A percentile compares a stretch with the other conserved stretches of the same genome.
Conservation (phyloP, 257 asterid species). For the Solanum appendiculatum region DNA sequence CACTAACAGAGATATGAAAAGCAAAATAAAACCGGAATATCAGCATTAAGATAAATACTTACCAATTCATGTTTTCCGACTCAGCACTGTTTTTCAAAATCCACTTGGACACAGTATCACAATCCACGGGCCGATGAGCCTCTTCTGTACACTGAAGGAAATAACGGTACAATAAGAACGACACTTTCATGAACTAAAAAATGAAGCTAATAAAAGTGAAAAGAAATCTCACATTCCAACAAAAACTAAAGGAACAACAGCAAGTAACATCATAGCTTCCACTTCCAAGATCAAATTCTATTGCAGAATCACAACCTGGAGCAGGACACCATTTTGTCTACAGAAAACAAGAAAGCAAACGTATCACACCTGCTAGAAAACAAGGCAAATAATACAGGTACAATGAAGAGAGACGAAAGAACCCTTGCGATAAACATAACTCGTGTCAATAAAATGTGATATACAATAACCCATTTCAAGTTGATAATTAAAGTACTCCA, state of each 20-base stretch:
- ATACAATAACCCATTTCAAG: background rate
- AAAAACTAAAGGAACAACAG: slow-evolving; percentile 81
- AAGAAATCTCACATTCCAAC: slow-evolving; percentile 86
- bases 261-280: slow-evolving; percentile 93
- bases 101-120: slow-evolving; percentile 92
- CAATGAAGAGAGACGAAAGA: background rate
- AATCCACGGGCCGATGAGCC: slow-evolving; percentile 98
- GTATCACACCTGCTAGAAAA: background rate
- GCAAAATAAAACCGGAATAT: background rate
- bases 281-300: slow-evolving; percentile 85
- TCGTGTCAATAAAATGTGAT: background rate
- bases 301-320: slow-evolving; percentile 94
- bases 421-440: background rate
- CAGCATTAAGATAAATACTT: background rate
- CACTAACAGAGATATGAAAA: background rate
- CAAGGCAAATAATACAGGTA: background rate
- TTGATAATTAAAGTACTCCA: background rate
- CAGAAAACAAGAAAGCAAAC: background rate
- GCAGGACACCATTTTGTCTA: slow-evolving; percentile 99
- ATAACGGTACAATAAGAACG: slow-evolving; percentile 8
- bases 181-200: slow-evolving; percentile 2
- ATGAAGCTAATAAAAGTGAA: slow-evolving; percentile 5
- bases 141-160: slow-evolving; percentile 84
- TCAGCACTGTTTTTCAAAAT: slow-evolving; percentile 93
- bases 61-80: slow-evolving; percentile 99